These are phyloP conservation scores for Nakazawaea ishiwadae DNA, from an alignment of 805 yeast species.

Conservation along the genomic window DNA sequence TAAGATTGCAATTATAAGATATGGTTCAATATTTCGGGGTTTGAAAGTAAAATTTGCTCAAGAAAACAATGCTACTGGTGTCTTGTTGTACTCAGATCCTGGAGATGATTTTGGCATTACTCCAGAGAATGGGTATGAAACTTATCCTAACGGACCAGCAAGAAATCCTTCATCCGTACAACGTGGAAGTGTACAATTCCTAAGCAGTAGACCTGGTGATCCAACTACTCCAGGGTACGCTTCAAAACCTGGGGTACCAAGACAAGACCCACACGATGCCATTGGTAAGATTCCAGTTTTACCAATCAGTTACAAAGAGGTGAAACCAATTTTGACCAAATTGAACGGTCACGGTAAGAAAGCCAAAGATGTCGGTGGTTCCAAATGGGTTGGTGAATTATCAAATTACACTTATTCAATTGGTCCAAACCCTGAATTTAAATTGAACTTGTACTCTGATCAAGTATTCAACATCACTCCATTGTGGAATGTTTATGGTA, in stretches of 20 bases:
- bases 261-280: constrained; percentile 42
- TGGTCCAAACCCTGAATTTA: constrained; percentile 45
- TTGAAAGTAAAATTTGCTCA: constrained; percentile 75
- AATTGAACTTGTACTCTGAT: constrained; percentile 51
- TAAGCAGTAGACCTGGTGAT: constrained; percentile 65
- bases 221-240: constrained; percentile 75
- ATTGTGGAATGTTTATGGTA: constrained; percentile 59
- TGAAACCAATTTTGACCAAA: constrained; percentile 53
- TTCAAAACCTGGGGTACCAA: constrained; percentile 42
- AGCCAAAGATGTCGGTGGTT: constrained; percentile 15
- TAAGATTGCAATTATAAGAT: constrained; percentile 61
- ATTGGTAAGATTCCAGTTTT: constrained; percentile 68
- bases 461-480: constrained; percentile 62
- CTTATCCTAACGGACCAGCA: constrained; percentile 76
- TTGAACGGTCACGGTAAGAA: constrained; percentile 54
- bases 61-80: constrained; percentile 65
- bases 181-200: constrained; percentile 68
- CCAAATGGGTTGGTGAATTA: constrained; percentile 38
- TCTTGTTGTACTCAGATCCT: constrained; percentile 65
- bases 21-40: constrained; percentile 67
- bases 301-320: constrained; percentile 63
- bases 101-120: constrained; percentile 53
- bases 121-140: constrained; percentile 50
- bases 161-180: constrained; percentile 73
- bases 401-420: constrained; percentile 45